Evolutionary conservation across 2,329 filamentous ascomycete genomes (phyloP).

Genomic region (Colletotrichum zoysiae): DNA sequence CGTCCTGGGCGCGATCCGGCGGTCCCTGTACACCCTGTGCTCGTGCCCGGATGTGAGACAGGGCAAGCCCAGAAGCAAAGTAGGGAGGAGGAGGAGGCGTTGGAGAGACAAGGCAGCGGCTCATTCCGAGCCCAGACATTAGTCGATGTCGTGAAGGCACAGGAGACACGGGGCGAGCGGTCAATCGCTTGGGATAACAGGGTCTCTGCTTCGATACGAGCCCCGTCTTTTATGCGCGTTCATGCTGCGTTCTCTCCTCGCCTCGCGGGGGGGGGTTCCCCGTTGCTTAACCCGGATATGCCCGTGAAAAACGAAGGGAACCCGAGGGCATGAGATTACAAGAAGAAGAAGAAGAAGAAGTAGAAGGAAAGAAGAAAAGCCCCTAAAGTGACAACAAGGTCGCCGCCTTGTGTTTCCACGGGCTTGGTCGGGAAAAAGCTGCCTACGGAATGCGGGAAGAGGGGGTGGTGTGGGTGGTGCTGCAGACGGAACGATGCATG

Average conservation of each 20-base stretch:
- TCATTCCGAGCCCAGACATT: not conserved
- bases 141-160: not conserved
- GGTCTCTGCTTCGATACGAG: too few species aligned
- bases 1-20: not conserved
- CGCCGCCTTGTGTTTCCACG: not conserved
- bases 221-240: not conserved
- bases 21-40: not conserved
- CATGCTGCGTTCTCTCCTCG: not conserved
- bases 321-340: not conserved
- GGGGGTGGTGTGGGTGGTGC: not conserved
- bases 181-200: too few species aligned
- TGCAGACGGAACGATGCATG: not conserved
- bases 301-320: too few species aligned
- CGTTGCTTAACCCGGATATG: not conserved
- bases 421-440: not conserved
- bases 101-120: not conserved
- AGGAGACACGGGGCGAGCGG: too few species aligned
- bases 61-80: not conserved
- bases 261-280: too few species aligned
- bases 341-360: too few species aligned
- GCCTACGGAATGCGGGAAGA: not conserved
- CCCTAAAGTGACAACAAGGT: too few species aligned
- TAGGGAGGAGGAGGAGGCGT: not conserved
- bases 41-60: not conserved
- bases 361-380: too few species aligned